Base-by-base conservation (phyloP, 441 rosid species). In the Bruguiera hainesii region DNA sequence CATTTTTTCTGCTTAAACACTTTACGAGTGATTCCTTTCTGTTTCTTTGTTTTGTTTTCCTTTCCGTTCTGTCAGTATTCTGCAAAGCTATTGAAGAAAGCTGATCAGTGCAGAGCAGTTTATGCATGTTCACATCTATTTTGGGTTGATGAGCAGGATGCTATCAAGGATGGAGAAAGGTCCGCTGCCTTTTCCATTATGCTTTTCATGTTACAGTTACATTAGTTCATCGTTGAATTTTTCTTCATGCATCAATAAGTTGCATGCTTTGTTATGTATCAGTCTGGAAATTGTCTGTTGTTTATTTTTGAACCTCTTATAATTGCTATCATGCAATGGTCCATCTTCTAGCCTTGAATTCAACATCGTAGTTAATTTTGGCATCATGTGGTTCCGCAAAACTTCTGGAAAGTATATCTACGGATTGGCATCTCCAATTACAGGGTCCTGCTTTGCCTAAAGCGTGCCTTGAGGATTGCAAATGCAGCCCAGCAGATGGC, bases 81-180 rank as follows among this genome's bases (percentile, higher is more conserved):
- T 52, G 98, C 99, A 28, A 95, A 90, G 79, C 97, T 95, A 65
- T 84, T 92, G 78, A 95, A 90, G 90, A 95, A 92, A 83, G 89
- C 95, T 67, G 99, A 95, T 75, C 99, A 92, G 71, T 91, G 99
- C 79, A 87, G 96, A 85, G 98, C 99, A 72, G 96, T 95, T 66
- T 95, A 89, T 72, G 90, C 89, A 37, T 95, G 98, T 75, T 87
- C 98, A 50, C 98, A 92, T 82, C 90, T 95, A 66, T 95, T 95
- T 74, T 95, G 99, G 99, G 88, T 87, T 63, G 89, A 95, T 51
- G 96, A 89, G 73, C 93, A 86, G 63, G 97, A 86, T 65, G 82
- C 76, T 48, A 71, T 86, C 74, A 91, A 87, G 82, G 98, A 92
- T 80, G 99, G 97, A 75, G 97, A 95, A 78, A 87, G 97, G 99